These are phyloP conservation scores for Talaromyces sp. DNA, from an alignment of 2,329 filamentous ascomycete genomes.

Conservation along the genomic window DNA sequence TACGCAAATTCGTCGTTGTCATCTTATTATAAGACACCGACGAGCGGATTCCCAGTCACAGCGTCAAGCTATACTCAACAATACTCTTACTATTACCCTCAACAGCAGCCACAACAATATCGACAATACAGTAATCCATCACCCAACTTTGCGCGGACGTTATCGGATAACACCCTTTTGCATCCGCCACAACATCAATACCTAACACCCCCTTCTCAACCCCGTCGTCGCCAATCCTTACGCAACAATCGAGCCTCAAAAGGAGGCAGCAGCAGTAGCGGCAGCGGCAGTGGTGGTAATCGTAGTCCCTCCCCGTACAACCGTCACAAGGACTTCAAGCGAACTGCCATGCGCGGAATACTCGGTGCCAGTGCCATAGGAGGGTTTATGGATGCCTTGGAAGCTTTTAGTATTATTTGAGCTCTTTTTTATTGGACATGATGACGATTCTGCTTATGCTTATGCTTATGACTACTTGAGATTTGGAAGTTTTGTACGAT, in stretches of 20 bases:
- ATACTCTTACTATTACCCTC: constrained; percentile 15
- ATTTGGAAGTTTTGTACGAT: not conserved
- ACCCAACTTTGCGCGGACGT: not conserved
- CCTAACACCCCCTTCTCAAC: constrained; percentile 1
- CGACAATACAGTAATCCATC: constrained; percentile 15
- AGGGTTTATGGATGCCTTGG: constrained; percentile 38
- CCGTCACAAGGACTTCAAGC: constrained; percentile 26
- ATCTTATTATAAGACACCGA: not conserved
- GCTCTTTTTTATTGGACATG: not conserved
- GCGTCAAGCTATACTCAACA: constrained; percentile 11
- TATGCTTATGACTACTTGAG: not conserved
- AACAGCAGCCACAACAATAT: constrained; percentile 14
- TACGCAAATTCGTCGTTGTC: not conserved
- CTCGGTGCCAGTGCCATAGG: constrained; percentile 34
- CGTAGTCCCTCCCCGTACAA: constrained; percentile 16
- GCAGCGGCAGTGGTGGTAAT: constrained; percentile 13
- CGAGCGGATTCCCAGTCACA: constrained; percentile 14
- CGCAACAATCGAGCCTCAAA: constrained; percentile 8
- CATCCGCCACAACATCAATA: constrained; percentile 11
- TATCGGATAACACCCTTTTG: constrained; percentile 1
- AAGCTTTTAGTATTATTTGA: constrained; percentile 24
- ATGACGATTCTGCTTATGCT: not conserved
- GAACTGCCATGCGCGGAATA: constrained; percentile 33
- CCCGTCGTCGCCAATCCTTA: constrained; percentile 14
- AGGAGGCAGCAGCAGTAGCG: constrained; percentile 18